phyloP scores from a whole-genome alignment of 331 rosid genomes.

The Arachis monticola region DNA sequence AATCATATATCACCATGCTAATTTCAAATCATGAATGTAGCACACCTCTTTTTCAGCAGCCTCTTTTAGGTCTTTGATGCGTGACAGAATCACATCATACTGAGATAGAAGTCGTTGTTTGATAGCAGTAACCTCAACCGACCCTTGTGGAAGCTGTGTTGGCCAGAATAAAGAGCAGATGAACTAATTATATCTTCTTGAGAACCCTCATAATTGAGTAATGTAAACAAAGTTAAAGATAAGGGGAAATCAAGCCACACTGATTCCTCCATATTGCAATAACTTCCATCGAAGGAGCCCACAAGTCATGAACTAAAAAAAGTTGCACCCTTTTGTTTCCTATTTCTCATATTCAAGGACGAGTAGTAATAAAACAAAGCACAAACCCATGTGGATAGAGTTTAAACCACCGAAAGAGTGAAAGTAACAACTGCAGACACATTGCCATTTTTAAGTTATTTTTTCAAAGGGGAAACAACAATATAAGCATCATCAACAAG shows the following conservation, averaged over 20 bases:
- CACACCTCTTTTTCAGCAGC: constrained; percentile 93
- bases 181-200: constrained; percentile 21
- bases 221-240: not conserved
- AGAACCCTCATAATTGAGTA: constrained; percentile 18
- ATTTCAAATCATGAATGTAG: constrained; percentile 35
- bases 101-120: constrained; percentile 93
- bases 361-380: constrained; percentile 7
- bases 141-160: constrained; percentile 87
- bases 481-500: no score
- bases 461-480: constrained; percentile 23
- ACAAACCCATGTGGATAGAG: constrained; percentile 16
- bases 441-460: not conserved
- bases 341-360: constrained; percentile 22
- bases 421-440: constrained; percentile 24
- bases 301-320: constrained; percentile 18
- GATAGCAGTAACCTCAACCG: constrained; percentile 73
- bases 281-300: constrained; percentile 17
- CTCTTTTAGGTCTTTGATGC: constrained; percentile 80
- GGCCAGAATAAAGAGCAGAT: constrained; percentile 30
- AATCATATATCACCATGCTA: constrained; percentile 18
- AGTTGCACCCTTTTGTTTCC: not conserved
- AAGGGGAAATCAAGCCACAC: constrained; percentile 14
- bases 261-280: constrained; percentile 2
- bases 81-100: constrained; percentile 85
- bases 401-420: constrained; percentile 16